phyloP scores from a whole-genome alignment of 129 eudicot species.

The Artemisia annua region DNA sequence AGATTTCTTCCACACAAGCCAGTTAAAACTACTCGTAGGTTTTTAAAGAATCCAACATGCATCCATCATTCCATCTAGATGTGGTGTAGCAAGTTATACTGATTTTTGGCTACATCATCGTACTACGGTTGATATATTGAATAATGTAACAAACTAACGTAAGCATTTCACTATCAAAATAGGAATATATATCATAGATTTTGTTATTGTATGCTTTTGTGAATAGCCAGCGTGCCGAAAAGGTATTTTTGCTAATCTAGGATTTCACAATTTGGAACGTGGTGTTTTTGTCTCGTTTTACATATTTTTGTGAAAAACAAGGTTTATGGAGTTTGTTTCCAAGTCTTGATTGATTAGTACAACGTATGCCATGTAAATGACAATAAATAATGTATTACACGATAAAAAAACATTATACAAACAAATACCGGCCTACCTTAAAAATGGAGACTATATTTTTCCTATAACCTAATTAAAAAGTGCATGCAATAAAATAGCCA shows the following conservation, averaged over 20 bases:
- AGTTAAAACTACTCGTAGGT: not conserved
- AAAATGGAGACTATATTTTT: no score
- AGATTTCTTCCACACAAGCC: no score
- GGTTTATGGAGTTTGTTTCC: not conserved
- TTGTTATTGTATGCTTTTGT: no score
- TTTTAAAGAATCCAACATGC: no score
- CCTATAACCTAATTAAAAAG: no score
- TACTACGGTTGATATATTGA: not conserved
- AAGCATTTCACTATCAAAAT: not conserved
- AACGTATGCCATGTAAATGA: not conserved
- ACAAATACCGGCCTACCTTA: no score
- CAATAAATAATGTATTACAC: not conserved
- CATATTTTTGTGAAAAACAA: slow-evolving; percentile 15
- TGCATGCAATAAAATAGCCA: no score
- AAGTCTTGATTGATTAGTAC: slow-evolving; percentile 18
- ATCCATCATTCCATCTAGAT: no score
- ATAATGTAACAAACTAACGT: not conserved
- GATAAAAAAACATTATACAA: not conserved
- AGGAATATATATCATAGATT: not conserved
- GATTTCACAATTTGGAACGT: slow-evolving; percentile 11
- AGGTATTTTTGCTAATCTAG: slow-evolving; percentile 1
- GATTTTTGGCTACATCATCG: not conserved
- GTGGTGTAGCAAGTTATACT: not conserved
- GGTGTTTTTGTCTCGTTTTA: slow-evolving; percentile 12
- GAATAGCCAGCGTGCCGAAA: slow-evolving; percentile 19